Evolutionary conservation across 1,284 basidiomycete genomes (phyloP).

Genomic region (Jaminaea rosea): DNA sequence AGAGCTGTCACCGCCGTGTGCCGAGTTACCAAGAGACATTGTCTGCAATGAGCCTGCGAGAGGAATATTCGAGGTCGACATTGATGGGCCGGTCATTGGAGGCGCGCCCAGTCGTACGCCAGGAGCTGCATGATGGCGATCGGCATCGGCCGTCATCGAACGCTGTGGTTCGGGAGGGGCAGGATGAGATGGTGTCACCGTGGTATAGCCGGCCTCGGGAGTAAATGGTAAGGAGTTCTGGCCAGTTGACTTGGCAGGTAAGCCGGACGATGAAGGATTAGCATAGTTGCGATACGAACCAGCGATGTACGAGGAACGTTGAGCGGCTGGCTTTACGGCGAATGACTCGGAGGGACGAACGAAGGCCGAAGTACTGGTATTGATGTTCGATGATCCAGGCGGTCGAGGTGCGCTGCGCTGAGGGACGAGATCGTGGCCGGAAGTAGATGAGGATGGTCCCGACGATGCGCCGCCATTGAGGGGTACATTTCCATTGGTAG

Average conservation of each 20-base stretch:
- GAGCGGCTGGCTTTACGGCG: conserved; percentile 2
- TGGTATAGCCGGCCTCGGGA: too few species aligned
- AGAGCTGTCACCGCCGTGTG: conserved; percentile 17
- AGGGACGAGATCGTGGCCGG: conserved; percentile 28
- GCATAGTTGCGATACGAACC: conserved; percentile 12
- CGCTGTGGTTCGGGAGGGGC: too few species aligned
- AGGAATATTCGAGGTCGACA: too few species aligned
- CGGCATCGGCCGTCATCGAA: too few species aligned
- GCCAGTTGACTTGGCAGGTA: conserved; percentile 13
- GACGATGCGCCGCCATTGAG: too few species aligned
- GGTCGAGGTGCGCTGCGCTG: conserved; percentile 31
- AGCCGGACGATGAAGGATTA: conserved; percentile 8
- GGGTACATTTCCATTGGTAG: too few species aligned
- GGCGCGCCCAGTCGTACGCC: too few species aligned
- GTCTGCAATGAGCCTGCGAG: too few species aligned
- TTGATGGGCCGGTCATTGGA: too few species aligned
- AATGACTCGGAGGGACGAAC: conserved; percentile 8
- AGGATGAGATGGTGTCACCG: too few species aligned
- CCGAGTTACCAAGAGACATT: conserved; percentile 11
- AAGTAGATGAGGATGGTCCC: too few species aligned
- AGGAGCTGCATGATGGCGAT: too few species aligned
- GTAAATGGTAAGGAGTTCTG: conserved; percentile 3
- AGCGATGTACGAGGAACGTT: conserved; percentile 11
- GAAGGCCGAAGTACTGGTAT: neutral
- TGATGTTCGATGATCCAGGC: neutral